Evolutionary conservation across 768 basidiomycete species (phyloP).

Genomic region (Erythrobasidium yunnanense): DNA sequence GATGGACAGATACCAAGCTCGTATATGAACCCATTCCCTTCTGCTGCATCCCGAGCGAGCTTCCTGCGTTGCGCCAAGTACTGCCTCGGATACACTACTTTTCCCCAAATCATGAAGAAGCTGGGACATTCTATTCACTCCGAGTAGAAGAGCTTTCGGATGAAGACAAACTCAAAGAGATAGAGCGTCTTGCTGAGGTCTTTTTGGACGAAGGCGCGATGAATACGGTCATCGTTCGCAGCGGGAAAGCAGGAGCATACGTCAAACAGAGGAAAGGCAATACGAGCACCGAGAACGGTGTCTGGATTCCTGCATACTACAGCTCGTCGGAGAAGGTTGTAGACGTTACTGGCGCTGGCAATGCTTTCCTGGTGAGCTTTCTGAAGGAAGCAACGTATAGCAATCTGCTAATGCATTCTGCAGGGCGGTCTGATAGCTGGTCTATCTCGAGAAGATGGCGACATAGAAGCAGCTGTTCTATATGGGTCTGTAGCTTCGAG

Average conservation of each 20-base stretch:
- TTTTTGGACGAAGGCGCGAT: conserved; percentile 31
- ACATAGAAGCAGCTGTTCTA: conserved; percentile 6
- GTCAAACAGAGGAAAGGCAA: not conserved
- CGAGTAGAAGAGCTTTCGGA: conserved; percentile 48
- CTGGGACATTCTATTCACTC: conserved; percentile 53
- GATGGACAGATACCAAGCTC: conserved; percentile 47
- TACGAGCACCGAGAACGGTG: not conserved
- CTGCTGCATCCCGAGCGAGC: conserved; percentile 66
- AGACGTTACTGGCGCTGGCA: conserved; percentile 22
- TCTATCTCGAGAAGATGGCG: not conserved
- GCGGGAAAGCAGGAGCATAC: conserved; percentile 54
- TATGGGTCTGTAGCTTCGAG: conserved; percentile 8
- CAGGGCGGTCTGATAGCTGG: conserved; percentile 16
- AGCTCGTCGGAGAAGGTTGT: not conserved
- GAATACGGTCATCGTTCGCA: conserved; percentile 56
- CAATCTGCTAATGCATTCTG: not conserved
- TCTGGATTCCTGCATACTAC: conserved; percentile 11
- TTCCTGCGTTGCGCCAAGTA: conserved; percentile 55
- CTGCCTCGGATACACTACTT: conserved; percentile 51
- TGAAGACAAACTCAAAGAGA: conserved; percentile 42
- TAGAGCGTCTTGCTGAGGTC: conserved; percentile 31
- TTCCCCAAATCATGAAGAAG: conserved; percentile 84
- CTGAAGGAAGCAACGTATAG: too few species aligned
- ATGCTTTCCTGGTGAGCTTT: conserved; percentile 11
- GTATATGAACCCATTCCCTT: conserved; percentile 85